Conservation (phyloP, 352 stramenopile species). For the Pythium pyrilobum region DNA sequence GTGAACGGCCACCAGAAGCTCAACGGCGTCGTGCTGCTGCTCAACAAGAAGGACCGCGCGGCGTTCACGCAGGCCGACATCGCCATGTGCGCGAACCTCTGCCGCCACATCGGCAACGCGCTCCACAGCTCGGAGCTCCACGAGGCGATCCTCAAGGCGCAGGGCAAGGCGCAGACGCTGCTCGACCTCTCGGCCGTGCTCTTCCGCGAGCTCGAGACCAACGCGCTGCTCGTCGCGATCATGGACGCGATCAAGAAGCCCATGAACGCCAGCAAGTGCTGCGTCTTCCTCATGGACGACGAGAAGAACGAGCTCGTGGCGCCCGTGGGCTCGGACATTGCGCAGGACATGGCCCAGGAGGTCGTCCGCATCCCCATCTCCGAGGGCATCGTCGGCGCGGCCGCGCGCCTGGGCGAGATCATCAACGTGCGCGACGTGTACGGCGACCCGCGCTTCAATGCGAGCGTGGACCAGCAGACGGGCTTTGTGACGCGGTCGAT, state of each 20-base stretch:
- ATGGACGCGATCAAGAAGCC: slow-evolving; percentile 47
- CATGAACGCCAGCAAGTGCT: slow-evolving; percentile 49
- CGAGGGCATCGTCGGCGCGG: slow-evolving; percentile 47
- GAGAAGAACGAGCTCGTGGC: slow-evolving; percentile 53
- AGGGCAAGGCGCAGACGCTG: slow-evolving; percentile 61
- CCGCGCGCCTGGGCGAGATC: slow-evolving; percentile 56
- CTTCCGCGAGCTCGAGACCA: slow-evolving; percentile 61
- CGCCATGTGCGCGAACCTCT: slow-evolving; percentile 46
- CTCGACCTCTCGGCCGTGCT: slow-evolving; percentile 60
- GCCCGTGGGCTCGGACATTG: slow-evolving; percentile 37
- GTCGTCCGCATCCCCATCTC: slow-evolving; percentile 49
- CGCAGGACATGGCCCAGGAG: slow-evolving; percentile 32
- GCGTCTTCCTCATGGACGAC: slow-evolving; percentile 62
- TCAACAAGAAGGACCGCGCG: slow-evolving; percentile 26
- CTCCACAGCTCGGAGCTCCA: slow-evolving; percentile 56
- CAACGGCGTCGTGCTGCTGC: slow-evolving; percentile 57
- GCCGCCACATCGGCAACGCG: slow-evolving; percentile 44
- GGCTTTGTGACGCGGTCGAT: slow-evolving; percentile 71
- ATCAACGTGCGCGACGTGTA: slow-evolving; percentile 80
- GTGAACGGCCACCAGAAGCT: slow-evolving; percentile 35
- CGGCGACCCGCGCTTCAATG: slow-evolving; percentile 57
- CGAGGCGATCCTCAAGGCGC: slow-evolving; percentile 44
- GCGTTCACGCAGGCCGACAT: slow-evolving; percentile 50
- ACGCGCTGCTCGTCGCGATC: slow-evolving; percentile 45
- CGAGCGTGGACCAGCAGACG: slow-evolving; percentile 46